Evolutionary conservation across 2,329 filamentous ascomycete species (phyloP).

Genomic region (Amphichorda felina): DNA sequence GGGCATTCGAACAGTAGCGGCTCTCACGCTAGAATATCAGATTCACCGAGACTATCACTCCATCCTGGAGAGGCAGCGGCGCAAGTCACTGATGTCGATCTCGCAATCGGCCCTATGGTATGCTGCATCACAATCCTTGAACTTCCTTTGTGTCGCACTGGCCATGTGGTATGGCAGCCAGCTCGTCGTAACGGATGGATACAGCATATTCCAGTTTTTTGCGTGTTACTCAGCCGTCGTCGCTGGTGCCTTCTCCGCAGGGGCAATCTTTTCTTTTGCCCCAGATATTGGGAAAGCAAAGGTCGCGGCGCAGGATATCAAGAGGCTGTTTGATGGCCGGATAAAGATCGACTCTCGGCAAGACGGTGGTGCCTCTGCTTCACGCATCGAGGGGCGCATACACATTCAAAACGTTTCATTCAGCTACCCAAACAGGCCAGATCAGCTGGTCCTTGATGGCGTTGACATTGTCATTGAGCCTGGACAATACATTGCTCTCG

Average conservation of each 20-base stretch:
- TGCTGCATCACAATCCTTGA: slow-evolving; percentile 11
- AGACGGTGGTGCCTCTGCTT: not conserved
- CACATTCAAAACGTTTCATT: slow-evolving; percentile 93
- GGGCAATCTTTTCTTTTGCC: not conserved
- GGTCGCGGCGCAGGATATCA: not conserved
- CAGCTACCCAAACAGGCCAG: slow-evolving; percentile 76
- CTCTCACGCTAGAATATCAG: slow-evolving; percentile 22
- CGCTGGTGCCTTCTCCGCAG: slow-evolving; percentile 1
- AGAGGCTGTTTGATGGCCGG: not conserved
- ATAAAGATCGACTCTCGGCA: not conserved
- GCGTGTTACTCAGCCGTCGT: slow-evolving; percentile 1
- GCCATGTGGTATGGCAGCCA: slow-evolving; percentile 17
- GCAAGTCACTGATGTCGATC: not conserved
- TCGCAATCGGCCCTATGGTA: slow-evolving; percentile 11
- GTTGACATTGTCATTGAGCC: too few relatives aligned
- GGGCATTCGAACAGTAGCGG: slow-evolving; percentile 32
- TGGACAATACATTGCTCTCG: slow-evolving; percentile 59
- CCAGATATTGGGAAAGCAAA: not conserved
- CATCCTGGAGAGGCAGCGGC: slow-evolving; percentile 7
- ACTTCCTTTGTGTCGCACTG: slow-evolving; percentile 18
- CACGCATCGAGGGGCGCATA: slow-evolving; percentile 28
- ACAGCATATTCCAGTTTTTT: slow-evolving; percentile 1
- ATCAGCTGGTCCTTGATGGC: too few relatives aligned
- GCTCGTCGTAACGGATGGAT: not conserved
- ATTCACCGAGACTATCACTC: slow-evolving; percentile 19